These are phyloP conservation scores for Vigna radiata DNA, from an alignment of 306 rosid genomes.

Conservation along the genomic window DNA sequence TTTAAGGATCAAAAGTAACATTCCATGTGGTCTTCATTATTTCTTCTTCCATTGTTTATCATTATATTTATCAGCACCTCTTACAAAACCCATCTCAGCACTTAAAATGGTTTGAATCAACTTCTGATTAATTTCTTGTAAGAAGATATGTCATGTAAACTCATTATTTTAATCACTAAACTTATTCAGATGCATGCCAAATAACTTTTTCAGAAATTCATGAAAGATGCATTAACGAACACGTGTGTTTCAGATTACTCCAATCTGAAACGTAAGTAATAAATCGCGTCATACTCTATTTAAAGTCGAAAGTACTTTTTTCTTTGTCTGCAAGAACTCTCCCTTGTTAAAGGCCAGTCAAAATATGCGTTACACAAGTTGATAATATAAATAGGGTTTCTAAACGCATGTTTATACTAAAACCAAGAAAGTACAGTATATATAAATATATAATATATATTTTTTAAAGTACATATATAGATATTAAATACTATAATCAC, in stretches of 20 bases:
- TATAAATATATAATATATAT: background rate
- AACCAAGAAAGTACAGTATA: slow-evolving; percentile 25
- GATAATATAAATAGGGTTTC: slow-evolving; percentile 1
- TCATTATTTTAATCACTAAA: background rate
- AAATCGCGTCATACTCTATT: background rate
- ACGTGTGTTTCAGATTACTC: background rate
- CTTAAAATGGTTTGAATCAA: background rate
- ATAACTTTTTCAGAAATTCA: background rate
- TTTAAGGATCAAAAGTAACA: slow-evolving; percentile 23
- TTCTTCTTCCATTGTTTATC: background rate
- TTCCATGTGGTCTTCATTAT: slow-evolving; percentile 31
- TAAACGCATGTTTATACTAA: slow-evolving; percentile 6
- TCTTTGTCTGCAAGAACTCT: background rate
- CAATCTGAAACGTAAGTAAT: background rate
- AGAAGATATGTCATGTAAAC: background rate
- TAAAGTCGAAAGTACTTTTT: background rate
- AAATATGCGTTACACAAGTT: slow-evolving; percentile 8
- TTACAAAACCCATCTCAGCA: background rate
- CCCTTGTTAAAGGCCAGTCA: background rate
- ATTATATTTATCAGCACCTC: background rate
- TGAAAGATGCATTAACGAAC: slow-evolving; percentile 18
- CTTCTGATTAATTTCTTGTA: background rate
- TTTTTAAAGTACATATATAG: slow-evolving; percentile 34
- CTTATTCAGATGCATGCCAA: background rate
- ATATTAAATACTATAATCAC: slow-evolving; percentile 42